Evolutionary conservation across 805 yeast genomes (phyloP).

Genomic region (Saturnispora kantuleensis): DNA sequence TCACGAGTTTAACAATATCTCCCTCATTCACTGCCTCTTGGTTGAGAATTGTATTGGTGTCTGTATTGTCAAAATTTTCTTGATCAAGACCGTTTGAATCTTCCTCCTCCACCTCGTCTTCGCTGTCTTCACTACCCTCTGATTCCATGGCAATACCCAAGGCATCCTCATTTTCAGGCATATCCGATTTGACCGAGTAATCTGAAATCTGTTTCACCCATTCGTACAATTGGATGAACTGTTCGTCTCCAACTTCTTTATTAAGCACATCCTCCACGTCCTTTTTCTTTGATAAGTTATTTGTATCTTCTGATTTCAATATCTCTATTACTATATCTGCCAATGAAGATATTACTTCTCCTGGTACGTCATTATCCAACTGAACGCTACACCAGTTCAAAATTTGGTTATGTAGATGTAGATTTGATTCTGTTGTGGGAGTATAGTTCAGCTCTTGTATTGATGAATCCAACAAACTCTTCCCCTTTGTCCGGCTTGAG

Average conservation of each 20-base stretch:
- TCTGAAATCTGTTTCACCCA: conserved; percentile 43
- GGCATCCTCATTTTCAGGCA: conserved; percentile 26
- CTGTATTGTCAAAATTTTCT: neutral
- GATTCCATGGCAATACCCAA: conserved; percentile 32
- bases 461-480: conserved; percentile 26
- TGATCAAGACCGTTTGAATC: conserved; percentile 25
- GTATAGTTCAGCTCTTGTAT: conserved; percentile 48
- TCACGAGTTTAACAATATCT: conserved; percentile 14
- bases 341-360: conserved; percentile 60
- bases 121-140: conserved; percentile 26
- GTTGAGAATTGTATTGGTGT: conserved; percentile 21
- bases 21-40: conserved; percentile 17
- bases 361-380: conserved; percentile 65
- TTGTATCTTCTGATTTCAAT: conserved; percentile 36
- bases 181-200: conserved; percentile 22
- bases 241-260: conserved; percentile 29
- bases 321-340: conserved; percentile 54
- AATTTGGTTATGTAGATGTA: conserved; percentile 44
- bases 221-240: conserved; percentile 36
- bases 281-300: conserved; percentile 36
- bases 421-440: conserved; percentile 49
- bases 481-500: neutral
- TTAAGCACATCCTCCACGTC: conserved; percentile 44
- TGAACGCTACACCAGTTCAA: conserved; percentile 46
- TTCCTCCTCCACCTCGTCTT: conserved; percentile 24